Evolutionary conservation across 2,329 filamentous ascomycete species (phyloP), one percentile per base, ranked within the genome.

Genomic region (Penicillium digitatum): DNA sequence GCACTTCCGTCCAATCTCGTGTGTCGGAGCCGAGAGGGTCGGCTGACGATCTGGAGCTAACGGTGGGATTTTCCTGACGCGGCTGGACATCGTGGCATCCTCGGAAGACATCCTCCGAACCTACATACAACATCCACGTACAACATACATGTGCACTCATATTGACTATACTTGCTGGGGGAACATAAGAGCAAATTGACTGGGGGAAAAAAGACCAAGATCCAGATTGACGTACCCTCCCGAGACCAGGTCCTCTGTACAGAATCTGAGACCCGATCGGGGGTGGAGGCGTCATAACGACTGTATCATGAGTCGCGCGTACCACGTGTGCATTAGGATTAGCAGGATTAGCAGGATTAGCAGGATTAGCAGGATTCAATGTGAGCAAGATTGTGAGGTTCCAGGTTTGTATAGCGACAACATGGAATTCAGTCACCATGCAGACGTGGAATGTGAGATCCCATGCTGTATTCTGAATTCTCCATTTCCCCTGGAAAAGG

Each of bases 301-400:
- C 34, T 55, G 52, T 55, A 55, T 54, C 52, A 54, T 55, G 52
- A 55, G 52, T 55, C 47, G 52, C 52, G 39, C 48, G 52, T 55
- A 55, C 52, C 47, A 45, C 24, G 18, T 18, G 24, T 52, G 32
- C 35, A 38, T 32, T 39, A 14, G 16, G 34, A 42, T 47, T 20
- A 27, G 16, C n/a, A 31, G 24, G 26, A 46, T 37, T 43, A 5
- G 26, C 5, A 40, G 29, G 11, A 24, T 52, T 20, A 27, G 16
- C 22, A 31, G 24, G 26, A 45, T 37, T 43, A 4, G 26, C 6
- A 40, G 29, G 9, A 24, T 26, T 50, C n/a, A 7, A n/a, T 9
- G 3, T 8, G n/a, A 11, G 16, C 20, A 39, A n/a, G 43, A 26
- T 52, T 10, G 20, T 24, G 40, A 38, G 5, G 16, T 24, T 46